Base-by-base conservation (phyloP, 768 basidiomycete genomes). In the Rhodotorula graminis region DNA sequence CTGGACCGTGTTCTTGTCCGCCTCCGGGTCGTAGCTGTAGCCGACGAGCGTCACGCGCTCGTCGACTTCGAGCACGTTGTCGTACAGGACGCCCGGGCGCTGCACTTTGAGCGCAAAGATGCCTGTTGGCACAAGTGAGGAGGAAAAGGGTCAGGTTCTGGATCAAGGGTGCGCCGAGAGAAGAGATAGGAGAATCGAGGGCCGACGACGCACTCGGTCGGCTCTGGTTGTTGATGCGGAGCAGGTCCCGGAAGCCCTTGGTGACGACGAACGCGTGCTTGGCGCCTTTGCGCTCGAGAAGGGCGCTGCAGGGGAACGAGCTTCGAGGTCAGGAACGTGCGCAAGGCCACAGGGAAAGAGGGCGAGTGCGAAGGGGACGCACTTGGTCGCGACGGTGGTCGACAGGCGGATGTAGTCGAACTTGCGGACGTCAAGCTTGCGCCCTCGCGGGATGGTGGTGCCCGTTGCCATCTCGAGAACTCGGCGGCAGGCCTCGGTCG, bases 11-110 rank as follows among this genome's bases (percentile, higher is more conserved):
- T 93, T 87, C 52, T 87, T 86, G 68, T 88, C 90, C 0, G 89
- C 86, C 64, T 88, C 80, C 0, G 93, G 93, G 78, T 97, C 94
- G 25, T 89, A 91, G 0, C 93, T 92, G 78, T 90, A 97, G 27
- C 93, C 94, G 0, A 94, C 90, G 21, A 97, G 84, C 0, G 94
- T 97, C 15, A 96, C 95, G 18, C 95, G 88, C 82, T 98, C 95
- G 76, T 95, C 92, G 0, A 89, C 85, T 78, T 88, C 90, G 18
- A 92, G 78, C 8, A 92, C 90, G 7, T 83, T 82, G 0, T 87
- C 86, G 80, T 94, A 98, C 11, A 98, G 83, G 3, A 78, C 71
- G 40, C 66, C 74, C 27, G 77, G 77, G 37, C 80, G 79, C 23
- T 75, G 86, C 80, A 97, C 94, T 77, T 94, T 90, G 37, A 98